These are phyloP conservation scores for Podaxis carcinomalis DNA, from an alignment of 768 basidiomycete genomes.

Conservation along the genomic window DNA sequence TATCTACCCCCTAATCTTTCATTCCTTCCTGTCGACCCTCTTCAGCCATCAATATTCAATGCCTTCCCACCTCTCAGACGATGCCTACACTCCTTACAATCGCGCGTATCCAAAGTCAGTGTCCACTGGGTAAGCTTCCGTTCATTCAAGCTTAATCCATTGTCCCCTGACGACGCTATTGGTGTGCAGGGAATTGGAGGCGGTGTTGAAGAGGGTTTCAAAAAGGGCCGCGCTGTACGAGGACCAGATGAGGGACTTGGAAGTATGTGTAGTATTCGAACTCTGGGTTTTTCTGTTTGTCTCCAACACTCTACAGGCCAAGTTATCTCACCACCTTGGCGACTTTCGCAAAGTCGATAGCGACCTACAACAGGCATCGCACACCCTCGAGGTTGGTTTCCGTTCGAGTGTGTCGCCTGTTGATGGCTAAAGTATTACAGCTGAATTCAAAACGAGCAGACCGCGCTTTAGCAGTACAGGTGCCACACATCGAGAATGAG, in stretches of 20 bases:
- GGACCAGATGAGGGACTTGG: constrained; percentile 56
- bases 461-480: constrained; percentile 51
- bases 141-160: not conserved
- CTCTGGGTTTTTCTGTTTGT: not conserved
- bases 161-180: not conserved
- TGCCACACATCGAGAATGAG: constrained; percentile 57
- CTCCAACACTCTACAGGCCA: constrained; percentile 36
- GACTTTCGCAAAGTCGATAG: constrained; percentile 74
- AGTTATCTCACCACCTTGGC: constrained; percentile 64
- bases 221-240: constrained; percentile 47
- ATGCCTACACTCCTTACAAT: not conserved
- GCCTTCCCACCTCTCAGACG: constrained; percentile 1
- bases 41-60: not conserved
- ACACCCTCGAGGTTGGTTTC: constrained; percentile 49
- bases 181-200: constrained; percentile 40
- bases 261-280: constrained; percentile 31
- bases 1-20: constrained; percentile 2
- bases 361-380: constrained; percentile 60
- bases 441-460: constrained; percentile 56
- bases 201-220: constrained; percentile 40
- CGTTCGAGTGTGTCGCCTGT: not conserved
- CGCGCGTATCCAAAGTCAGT: constrained; percentile 11
- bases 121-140: constrained; percentile 21
- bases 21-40: not conserved
- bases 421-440: constrained; percentile 28